Base-by-base conservation (phyloP, 83 land plant species). In the Larix sibirica region DNA sequence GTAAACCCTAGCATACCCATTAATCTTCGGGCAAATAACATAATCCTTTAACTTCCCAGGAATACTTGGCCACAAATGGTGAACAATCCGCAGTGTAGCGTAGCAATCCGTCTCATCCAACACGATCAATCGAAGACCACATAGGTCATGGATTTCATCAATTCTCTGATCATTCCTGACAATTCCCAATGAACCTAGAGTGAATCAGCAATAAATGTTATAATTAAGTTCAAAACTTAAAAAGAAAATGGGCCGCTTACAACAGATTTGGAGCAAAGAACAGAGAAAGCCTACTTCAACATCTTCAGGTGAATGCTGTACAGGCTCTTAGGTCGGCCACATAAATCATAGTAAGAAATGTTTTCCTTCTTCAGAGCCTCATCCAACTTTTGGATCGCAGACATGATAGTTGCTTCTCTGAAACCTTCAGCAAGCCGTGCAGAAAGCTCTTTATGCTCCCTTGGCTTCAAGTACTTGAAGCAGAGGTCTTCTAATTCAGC, bases 61-160 rank as follows among this genome's bases (percentile, higher is more conserved):
- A 20, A 93, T 82, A 84, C 88, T 88, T 74, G 83, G 68, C 99
- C 99, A 96, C 36, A 94, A 82, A 60, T 81, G 80, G 79, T 96
- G 96, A 70, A 97, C 97, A 81, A 90, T 82, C 28, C 81, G 75
- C 85, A 94, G 83, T 5, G 99, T 96, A 42, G 84, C 82, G 79
- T 93, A 96, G 71, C 99, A 97, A 62, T 94, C 92, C 64, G 90
- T 89, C 82, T 93, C 91, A 81, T 87, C 89, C 54, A 91, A 81
- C 21, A 97, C 98, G 31, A 97, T 89, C 81, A 97, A 56, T 2
- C 98, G 89, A 56, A 97, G 80, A 20, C 98, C 99, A 89, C 96
- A 95, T 6, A 96, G 92, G 84, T 97, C 99, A 90, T 92, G 94
- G 63, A 97, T 97, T 84, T 96, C 98, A 85, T 96, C 95, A 91